Percentiles rank a stretch among this genome's conserved stretches.
Evolutionary conservation across 768 basidiomycete genomes (phyloP).

Genomic region (Boletus bicolor): DNA sequence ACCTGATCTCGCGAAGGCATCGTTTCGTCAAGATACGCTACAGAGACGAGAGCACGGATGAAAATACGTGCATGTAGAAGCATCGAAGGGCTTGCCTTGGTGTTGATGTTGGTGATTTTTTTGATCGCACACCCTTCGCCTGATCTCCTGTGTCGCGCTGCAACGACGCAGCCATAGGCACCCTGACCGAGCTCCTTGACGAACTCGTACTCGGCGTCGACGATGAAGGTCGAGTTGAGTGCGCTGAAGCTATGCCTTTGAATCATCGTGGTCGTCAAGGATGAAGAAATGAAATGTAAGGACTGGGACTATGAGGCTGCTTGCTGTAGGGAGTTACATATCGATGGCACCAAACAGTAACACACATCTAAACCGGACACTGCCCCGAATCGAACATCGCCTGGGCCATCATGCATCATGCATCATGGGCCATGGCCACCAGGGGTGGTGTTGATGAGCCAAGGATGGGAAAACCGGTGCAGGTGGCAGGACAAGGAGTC

Average conservation of each 20-base stretch:
- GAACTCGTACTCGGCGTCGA: conserved; percentile 87
- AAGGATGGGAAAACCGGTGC: neutral
- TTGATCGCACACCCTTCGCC: conserved; percentile 94
- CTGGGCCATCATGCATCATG: neutral
- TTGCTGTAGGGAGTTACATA: conserved; percentile 19
- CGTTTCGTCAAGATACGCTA: conserved; percentile 95
- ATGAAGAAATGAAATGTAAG: conserved; percentile 1
- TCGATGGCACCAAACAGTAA: conserved; percentile 32
- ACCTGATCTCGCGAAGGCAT: conserved; percentile 94
- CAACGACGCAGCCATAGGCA: conserved; percentile 89
- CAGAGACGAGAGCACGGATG: conserved; percentile 1
- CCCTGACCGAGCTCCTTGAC: conserved; percentile 98
- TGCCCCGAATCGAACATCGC: neutral
- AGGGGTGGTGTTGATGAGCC: neutral
- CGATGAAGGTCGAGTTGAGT: conserved; percentile 82
- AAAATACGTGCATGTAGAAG: conserved; percentile 6
- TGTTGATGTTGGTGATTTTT: conserved; percentile 94
- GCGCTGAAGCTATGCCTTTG: conserved; percentile 78
- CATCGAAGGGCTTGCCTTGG: conserved; percentile 54
- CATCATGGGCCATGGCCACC: too few relatives aligned
- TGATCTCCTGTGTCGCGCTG: conserved; percentile 77
- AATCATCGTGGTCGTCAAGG: conserved; percentile 38
- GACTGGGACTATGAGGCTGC: neutral
- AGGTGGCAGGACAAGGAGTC: neutral
- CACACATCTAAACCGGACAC: conserved; percentile 18